A percentile compares a stretch with the other conserved stretches of the same genome.
phyloP scores from a whole-genome alignment of 2,329 filamentous ascomycete species.

The Botryosphaeria dothidea region DNA sequence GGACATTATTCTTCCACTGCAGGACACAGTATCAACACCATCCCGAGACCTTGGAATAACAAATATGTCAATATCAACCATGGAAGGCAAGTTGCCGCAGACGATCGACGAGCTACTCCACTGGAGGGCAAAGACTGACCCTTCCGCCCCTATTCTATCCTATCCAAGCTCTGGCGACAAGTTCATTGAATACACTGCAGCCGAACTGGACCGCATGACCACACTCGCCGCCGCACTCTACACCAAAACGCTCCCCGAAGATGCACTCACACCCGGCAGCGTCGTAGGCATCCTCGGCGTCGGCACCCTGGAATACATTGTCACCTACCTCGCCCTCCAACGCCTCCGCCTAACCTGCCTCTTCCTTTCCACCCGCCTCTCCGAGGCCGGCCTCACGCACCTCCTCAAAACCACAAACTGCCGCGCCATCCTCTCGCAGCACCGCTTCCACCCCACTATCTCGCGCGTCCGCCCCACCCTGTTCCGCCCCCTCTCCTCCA shows the following conservation, averaged over 20 bases:
- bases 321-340: slow-evolving; percentile 55
- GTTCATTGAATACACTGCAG: slow-evolving; percentile 50
- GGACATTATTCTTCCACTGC: not conserved
- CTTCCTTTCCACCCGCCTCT: slow-evolving; percentile 56
- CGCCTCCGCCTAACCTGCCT: slow-evolving; percentile 58
- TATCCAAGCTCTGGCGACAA: slow-evolving; percentile 47
- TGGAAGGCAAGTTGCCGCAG: not conserved
- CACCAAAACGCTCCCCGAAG: not conserved
- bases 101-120: slow-evolving; percentile 45
- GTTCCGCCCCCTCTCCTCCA: slow-evolving; percentile 30
- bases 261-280: slow-evolving; percentile 21
- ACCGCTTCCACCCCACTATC: not conserved
- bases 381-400: slow-evolving; percentile 51
- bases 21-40: not conserved
- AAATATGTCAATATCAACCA: not conserved
- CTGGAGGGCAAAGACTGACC: slow-evolving; percentile 34
- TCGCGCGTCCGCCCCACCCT: slow-evolving; percentile 24
- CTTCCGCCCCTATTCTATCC: slow-evolving; percentile 41
- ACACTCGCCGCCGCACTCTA: not conserved
- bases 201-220: slow-evolving; percentile 42
- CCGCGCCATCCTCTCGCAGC: slow-evolving; percentile 20
- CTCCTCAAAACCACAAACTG: slow-evolving; percentile 35
- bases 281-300: slow-evolving; percentile 52
- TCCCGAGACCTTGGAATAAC: not conserved
- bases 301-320: slow-evolving; percentile 57